A percentile compares a stretch with the other conserved stretches of the same genome.
Conservation (phyloP, 192 early-diverging fungal species). For the Helicostylum pulchrum region DNA sequence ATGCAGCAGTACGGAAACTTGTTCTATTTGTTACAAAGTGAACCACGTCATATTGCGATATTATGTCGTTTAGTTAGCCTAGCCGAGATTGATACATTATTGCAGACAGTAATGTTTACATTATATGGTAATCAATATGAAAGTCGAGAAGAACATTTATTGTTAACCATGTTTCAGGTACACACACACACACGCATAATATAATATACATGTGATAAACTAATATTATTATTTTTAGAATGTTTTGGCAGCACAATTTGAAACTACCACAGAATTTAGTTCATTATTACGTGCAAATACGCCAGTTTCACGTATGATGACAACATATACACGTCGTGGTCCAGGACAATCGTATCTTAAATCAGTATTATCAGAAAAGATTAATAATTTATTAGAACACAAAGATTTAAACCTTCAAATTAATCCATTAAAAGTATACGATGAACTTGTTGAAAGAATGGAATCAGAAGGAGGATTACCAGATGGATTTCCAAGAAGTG, state of each 20-base stretch:
- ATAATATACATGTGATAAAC: not conserved
- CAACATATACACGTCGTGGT: conserved; percentile 91
- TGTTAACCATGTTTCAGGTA: conserved; percentile 95
- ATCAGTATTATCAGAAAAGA: conserved; percentile 76
- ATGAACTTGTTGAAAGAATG: conserved; percentile 72
- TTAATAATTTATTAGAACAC: conserved; percentile 80
- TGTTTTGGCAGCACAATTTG: conserved; percentile 88
- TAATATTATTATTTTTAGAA: conserved; percentile 26
- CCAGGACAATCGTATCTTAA: conserved; percentile 93
- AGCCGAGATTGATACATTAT: conserved; percentile 84
- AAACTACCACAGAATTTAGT: conserved; percentile 81
- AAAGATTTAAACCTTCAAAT: conserved; percentile 89
- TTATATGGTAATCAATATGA: conserved; percentile 96
- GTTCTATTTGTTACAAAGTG: conserved; percentile 85
- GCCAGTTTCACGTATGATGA: conserved; percentile 96
- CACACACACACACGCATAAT: conserved; percentile 19
- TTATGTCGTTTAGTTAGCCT: conserved; percentile 78
- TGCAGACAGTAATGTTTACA: conserved; percentile 92
- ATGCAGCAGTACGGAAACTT: conserved; percentile 88
- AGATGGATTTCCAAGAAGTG: conserved; percentile 63
- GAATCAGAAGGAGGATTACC: conserved; percentile 60
- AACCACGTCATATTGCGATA: conserved; percentile 85
- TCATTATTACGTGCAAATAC: conserved; percentile 91
- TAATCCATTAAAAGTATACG: conserved; percentile 90
- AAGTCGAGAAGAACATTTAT: conserved; percentile 88